Evolutionary conservation across 352 stramenopile genomes (phyloP), one percentile per base, ranked within the genome.

Genomic region (Globisporangium polare): DNA sequence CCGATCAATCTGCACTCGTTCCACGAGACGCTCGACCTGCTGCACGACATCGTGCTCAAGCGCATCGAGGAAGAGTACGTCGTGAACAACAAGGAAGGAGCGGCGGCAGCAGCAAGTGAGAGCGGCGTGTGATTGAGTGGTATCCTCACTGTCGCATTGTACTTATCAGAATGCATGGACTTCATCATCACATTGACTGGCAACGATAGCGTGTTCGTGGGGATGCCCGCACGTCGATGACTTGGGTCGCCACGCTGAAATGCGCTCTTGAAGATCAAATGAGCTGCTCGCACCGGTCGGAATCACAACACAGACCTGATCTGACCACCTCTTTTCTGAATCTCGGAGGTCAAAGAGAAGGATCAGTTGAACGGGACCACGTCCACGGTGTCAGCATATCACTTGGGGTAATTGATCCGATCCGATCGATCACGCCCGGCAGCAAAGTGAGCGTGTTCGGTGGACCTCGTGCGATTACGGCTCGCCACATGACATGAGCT

Each of bases 1-100:
- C 66, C 71, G 37, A 88, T 95, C 51, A 89, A 95, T 60, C 69
- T 92, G 45, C 83, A 95, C 62, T 95, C 86, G 51, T 92, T 95
- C 68, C 73, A 92, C 68, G 80, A 80, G n/a, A 95, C 84, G 31
- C 74, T 95, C 49, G 84, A 95, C 65, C 67, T 81, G 58, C 77
- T 95, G 53, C 86, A 95, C 67, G 86, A 95, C 65, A 82, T 92
- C 29, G 84, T 95, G 60, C 76, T 95, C 18, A 74, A 91, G 60
- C 83, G 83, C 46, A 95, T 95, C 33, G 74, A 94, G 69, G 80
- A 90, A 13, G 80, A 90, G 45, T 92, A 89, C 67, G 59, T 85
- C 53, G 39, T 61, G 22, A 64, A 56, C 37, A 52, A 45, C 41
- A 60, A 37, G 41, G 26, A 33, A 43, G 27, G 20, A n/a, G 15